Evolutionary conservation across 208 protist genomes (phyloP), one percentile per base, ranked within the genome.

Genomic region (Angomonas deanei): DNA sequence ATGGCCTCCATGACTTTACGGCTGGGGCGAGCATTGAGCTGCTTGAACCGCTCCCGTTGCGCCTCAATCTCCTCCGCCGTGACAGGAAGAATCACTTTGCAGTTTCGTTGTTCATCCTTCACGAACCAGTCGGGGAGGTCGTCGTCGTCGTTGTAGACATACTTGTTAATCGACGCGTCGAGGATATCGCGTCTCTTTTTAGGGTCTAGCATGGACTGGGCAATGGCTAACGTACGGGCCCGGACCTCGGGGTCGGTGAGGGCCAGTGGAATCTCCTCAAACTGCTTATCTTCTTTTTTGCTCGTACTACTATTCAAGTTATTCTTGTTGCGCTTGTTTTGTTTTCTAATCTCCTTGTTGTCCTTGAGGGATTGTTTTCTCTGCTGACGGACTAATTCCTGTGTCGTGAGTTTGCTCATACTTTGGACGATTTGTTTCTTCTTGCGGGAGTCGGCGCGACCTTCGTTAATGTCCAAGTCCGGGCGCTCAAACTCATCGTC

Each of bases 1-100:
- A 98, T 92, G 24, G 98, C 98, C 81, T 99, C 97, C 50, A 93
- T 91, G 33, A 99, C 93, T 77, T 98, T 99, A 69, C 98, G 98
- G 64, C 97, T 94, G 13, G 98, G 97, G 17, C 93, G 72, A 15
- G 93, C 96, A 78, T 99, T 97, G 54, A 99, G 68, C 64, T 97
- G 96, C 32, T 70, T 76, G 60, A 98, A 91, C 50, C 84, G 79
- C 32, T 53, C 53, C 56, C 93, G 96, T 68, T 98, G 92, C 61
- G 88, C 88, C 59, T 97, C 92, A 10, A 99, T 82, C 68, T 98
- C 90, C 42, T 81, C 86, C 11, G 88, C 88, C 0, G 91, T 95
- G 26, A 96, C 82, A 6, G 91, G 91, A 36, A 95, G 83, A 30
- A 72, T 50, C 5, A 93, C 78, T 34, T 78, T 76, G 85, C 88